A percentile compares a stretch with the other conserved stretches of the same genome.
Evolutionary conservation across 345 rosid genomes (phyloP).

Genomic region (Gossypium longicalyx): DNA sequence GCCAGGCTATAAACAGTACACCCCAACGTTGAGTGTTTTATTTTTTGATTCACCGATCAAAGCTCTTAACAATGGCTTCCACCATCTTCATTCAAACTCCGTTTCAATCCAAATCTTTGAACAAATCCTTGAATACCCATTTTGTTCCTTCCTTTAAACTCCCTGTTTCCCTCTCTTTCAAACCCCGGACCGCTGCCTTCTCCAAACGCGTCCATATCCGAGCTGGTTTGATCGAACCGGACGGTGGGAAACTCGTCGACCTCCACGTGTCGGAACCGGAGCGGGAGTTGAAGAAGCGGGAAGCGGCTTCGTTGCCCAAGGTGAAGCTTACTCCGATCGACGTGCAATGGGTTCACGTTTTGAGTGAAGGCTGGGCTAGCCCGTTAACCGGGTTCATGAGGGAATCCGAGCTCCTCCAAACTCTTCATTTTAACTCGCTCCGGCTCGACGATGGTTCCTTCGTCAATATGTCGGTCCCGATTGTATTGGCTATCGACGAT

Average conservation of each 20-base stretch:
- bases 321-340: constrained; percentile 72
- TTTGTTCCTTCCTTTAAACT: constrained; percentile 33
- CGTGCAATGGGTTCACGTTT: constrained; percentile 88
- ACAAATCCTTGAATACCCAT: constrained; percentile 37
- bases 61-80: constrained; percentile 47
- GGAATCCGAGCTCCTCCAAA: constrained; percentile 99
- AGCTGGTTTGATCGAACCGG: constrained; percentile 73
- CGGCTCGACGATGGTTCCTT: constrained; percentile 86
- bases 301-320: constrained; percentile 56
- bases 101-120: constrained; percentile 34
- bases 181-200: constrained; percentile 11
- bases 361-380: constrained; percentile 99
- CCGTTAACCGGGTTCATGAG: constrained; percentile 96
- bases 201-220: constrained; percentile 25
- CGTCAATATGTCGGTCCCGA: constrained; percentile 97
- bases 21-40: background rate
- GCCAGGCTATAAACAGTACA: background rate
- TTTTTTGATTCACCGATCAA: constrained; percentile 11
- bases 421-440: constrained; percentile 97
- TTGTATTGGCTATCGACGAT: constrained; percentile 83
- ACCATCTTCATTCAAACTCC: constrained; percentile 34
- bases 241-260: constrained; percentile 79
- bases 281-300: constrained; percentile 49
- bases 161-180: constrained; percentile 24
- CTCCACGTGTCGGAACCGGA: constrained; percentile 56